Base-by-base conservation (phyloP, 176 grass and related monocot species). In the Zizania latifolia region DNA sequence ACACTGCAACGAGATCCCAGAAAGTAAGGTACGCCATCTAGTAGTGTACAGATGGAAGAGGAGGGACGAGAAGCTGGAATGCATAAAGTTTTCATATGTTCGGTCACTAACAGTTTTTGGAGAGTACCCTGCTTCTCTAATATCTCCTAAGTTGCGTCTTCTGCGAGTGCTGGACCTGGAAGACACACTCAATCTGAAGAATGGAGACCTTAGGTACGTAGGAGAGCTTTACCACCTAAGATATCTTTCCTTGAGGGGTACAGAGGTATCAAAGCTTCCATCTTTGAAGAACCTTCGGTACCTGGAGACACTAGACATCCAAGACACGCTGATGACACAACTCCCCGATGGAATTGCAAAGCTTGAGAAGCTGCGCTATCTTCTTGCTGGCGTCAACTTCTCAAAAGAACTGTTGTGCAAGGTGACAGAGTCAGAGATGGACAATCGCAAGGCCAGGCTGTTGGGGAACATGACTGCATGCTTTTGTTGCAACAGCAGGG, bases 21-120 rank as follows among this genome's bases (percentile, higher is more conserved):
- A 50, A 33, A 50, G 10, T 32, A 85, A 89, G 77, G 48, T 89
- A 13, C 77, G 87, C 0, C 87, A 81, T 15, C 66, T 90, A 12
- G 65, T 72, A n/a, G 50, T 86, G 17, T 68, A 80, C 13, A 51
- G 72, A 32, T 83, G 74, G 41, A 87, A 72, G 21, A 74, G 6
- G 22, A 51, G 6, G 76, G 22, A 17, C 0, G 31, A 67, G 19
- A 58, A 75, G 6, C 10, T 77, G 14, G 1, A 32, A 50, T 46
- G 14, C 27, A 54, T 54, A 54, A 77, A 72, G 10, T 4, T 64
- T 26, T 75, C 70, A 0, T 46, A 35, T n/a, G 13, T 89, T 21
- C 63, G 86, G 38, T 89, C 82, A 12, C 35, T 89, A 21, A 69
- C 82, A 1, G 26, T 62, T 19, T 81, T 85, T 3, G 39, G 38